phyloP scores from a whole-genome alignment of 176 grass and related monocot genomes.

The Tuctoria greenei region DNA sequence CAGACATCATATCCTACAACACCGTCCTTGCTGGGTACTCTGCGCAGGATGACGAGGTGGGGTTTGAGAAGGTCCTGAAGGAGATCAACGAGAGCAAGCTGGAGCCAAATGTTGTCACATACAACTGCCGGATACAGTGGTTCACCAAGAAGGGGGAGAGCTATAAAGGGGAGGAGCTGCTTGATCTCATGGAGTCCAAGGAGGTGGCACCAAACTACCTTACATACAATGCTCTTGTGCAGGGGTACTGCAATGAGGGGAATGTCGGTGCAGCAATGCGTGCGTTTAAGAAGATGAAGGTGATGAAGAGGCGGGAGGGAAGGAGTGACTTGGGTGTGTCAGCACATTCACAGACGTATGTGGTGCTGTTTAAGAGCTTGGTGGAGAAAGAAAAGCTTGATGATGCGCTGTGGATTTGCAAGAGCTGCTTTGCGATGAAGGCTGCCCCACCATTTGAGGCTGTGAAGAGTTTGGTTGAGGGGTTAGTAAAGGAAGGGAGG shows the following conservation, averaged over 20 bases:
- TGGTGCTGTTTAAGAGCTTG: slow-evolving; percentile 57
- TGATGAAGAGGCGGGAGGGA: slow-evolving; percentile 66
- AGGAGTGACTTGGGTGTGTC: slow-evolving; percentile 60
- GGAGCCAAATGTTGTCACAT: slow-evolving; percentile 68
- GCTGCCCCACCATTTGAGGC: slow-evolving; percentile 57
- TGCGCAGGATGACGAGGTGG: slow-evolving; percentile 30
- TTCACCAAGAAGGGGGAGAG: slow-evolving; percentile 54
- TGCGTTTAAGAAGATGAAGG: slow-evolving; percentile 86
- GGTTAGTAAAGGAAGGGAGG: slow-evolving; percentile 56
- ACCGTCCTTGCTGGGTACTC: slow-evolving; percentile 61
- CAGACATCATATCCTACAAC: slow-evolving; percentile 77
- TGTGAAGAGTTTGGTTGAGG: slow-evolving; percentile 71
- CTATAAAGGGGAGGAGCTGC: slow-evolving; percentile 69
- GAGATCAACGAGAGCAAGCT: slow-evolving; percentile 51
- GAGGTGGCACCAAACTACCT: slow-evolving; percentile 59
- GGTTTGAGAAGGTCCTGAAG: slow-evolving; percentile 65
- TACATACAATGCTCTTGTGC: slow-evolving; percentile 65
- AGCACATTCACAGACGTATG: slow-evolving; percentile 51
- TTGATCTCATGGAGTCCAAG: slow-evolving; percentile 68
- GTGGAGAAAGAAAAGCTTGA: slow-evolving; percentile 61
- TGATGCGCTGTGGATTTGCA: slow-evolving; percentile 60
- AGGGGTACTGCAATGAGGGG: slow-evolving; percentile 73
- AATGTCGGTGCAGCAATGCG: slow-evolving; percentile 41
- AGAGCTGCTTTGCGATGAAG: slow-evolving; percentile 69
- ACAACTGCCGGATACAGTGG: slow-evolving; percentile 71